Evolutionary conservation across 2,329 filamentous ascomycete species (phyloP).

Genomic region (Neopestalotiopsis sp.): DNA sequence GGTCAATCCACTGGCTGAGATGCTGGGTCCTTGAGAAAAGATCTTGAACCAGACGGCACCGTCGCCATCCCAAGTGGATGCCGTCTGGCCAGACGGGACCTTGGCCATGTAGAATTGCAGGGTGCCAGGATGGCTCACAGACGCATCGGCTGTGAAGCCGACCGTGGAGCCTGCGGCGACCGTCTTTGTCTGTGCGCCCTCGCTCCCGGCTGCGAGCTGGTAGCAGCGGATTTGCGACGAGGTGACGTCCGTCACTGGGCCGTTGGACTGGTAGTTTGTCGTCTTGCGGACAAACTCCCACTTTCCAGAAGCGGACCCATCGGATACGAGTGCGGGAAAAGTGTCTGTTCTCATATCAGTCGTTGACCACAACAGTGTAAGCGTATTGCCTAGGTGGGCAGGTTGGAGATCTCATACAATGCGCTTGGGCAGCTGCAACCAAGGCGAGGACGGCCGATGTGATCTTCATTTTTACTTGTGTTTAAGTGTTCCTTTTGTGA

Average conservation of each 20-base stretch:
- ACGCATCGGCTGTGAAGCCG: conserved; percentile 48
- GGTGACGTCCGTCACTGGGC: conserved; percentile 37
- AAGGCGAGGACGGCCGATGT: background rate
- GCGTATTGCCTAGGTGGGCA: background rate
- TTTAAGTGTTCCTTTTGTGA: background rate
- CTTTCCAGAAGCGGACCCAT: conserved; percentile 4
- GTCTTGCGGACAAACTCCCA: conserved; percentile 32
- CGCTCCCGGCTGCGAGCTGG: conserved; percentile 32
- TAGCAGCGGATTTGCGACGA: conserved; percentile 40
- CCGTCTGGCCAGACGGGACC: conserved; percentile 43
- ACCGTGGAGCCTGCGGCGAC: conserved; percentile 51
- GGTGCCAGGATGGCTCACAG: conserved; percentile 48
- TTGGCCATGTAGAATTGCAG: conserved; percentile 48
- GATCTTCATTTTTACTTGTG: conserved; percentile 8
- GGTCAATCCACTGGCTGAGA: conserved; percentile 41
- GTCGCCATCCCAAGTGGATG: conserved; percentile 43
- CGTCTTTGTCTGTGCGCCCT: conserved; percentile 46
- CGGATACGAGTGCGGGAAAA: conserved; percentile 13
- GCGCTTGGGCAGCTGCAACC: conserved; percentile 7
- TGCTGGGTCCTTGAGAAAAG: conserved; percentile 46
- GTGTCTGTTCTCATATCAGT: conserved; percentile 14
- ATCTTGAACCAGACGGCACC: conserved; percentile 51
- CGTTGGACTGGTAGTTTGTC: conserved; percentile 42
- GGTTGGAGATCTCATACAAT: background rate
- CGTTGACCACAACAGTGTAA: too few species aligned